Percentiles rank a stretch among this genome's conserved stretches.
Evolutionary conservation across 2,329 filamentous ascomycete genomes (phyloP).

Genomic region (Diaporthe australafricana): DNA sequence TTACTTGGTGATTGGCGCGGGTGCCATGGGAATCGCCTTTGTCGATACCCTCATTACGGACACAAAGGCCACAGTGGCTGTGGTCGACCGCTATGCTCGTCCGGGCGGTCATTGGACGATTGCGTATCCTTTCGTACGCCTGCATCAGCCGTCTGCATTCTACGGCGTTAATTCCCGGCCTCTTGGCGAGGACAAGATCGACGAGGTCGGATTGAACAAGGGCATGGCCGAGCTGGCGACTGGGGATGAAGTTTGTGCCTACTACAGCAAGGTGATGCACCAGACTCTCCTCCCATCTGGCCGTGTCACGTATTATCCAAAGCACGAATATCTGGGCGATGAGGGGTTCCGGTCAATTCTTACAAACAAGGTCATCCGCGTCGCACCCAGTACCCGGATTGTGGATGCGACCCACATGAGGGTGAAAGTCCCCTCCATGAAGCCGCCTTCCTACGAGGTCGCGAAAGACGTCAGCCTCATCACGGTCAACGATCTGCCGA

Average conservation of each 20-base stretch:
- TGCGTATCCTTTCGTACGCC: background rate
- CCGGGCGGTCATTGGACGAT: background rate
- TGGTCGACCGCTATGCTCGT: background rate
- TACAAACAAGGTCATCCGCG: background rate
- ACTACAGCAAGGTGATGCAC: background rate
- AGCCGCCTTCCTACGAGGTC: background rate
- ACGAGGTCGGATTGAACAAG: background rate
- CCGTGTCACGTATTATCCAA: background rate
- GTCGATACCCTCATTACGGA: background rate
- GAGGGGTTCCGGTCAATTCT: background rate
- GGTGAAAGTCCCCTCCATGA: background rate
- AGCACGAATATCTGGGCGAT: background rate
- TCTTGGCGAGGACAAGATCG: background rate
- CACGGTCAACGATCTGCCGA: background rate
- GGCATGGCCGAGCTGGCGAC: background rate
- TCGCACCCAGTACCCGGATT: background rate
- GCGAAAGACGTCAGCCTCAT: background rate
- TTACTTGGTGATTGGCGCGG: slow-evolving; percentile 3
- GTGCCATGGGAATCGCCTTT: background rate
- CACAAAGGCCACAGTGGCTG: background rate
- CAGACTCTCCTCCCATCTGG: background rate
- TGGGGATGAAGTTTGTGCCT: background rate
- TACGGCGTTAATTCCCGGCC: slow-evolving; percentile 2
- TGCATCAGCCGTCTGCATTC: background rate
- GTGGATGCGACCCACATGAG: background rate